Evolutionary conservation across 306 rosid genomes (phyloP).

Genomic region (Lupinus albus): DNA sequence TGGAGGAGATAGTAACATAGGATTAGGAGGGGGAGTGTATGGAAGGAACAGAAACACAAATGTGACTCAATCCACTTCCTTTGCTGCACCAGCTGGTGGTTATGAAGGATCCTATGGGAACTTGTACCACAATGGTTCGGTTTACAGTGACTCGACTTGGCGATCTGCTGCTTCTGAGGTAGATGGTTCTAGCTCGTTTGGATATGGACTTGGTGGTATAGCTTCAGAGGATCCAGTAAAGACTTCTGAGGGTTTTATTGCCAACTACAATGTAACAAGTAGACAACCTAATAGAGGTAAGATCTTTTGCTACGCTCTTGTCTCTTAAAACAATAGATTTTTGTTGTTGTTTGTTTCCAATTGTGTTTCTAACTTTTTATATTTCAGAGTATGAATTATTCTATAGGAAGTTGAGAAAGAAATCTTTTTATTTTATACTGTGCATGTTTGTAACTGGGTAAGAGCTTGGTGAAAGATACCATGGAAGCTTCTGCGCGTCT

Average conservation of each 20-base stretch:
- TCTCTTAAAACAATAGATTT: constrained; percentile 2
- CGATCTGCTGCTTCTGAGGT: constrained; percentile 71
- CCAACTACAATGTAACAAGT: constrained; percentile 69
- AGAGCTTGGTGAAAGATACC: constrained; percentile 26
- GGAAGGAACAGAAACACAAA: constrained; percentile 63
- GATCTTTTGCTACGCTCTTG: constrained; percentile 34
- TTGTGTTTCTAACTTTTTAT: constrained; percentile 11
- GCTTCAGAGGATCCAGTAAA: constrained; percentile 64
- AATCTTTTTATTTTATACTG: constrained; percentile 4
- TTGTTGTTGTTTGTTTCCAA: constrained; percentile 21
- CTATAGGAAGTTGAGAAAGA: constrained; percentile 15
- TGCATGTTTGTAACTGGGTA: constrained; percentile 12
- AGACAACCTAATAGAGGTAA: constrained; percentile 92
- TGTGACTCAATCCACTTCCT: constrained; percentile 53
- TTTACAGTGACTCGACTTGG: constrained; percentile 75
- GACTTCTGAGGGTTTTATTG: constrained; percentile 72
- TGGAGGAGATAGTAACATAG: constrained; percentile 65
- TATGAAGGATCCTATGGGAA: constrained; percentile 76
- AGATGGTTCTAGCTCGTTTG: constrained; percentile 70
- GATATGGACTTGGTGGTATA: constrained; percentile 65
- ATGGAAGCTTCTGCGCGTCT: constrained; percentile 6
- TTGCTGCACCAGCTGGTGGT: constrained; percentile 57
- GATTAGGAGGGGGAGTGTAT: constrained; percentile 65
- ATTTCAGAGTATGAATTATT: constrained; percentile 3
- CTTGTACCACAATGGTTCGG: constrained; percentile 58